Evolutionary conservation across 352 stramenopile genomes (phyloP).

Genomic region (Pythium rhizo-oryzae): DNA sequence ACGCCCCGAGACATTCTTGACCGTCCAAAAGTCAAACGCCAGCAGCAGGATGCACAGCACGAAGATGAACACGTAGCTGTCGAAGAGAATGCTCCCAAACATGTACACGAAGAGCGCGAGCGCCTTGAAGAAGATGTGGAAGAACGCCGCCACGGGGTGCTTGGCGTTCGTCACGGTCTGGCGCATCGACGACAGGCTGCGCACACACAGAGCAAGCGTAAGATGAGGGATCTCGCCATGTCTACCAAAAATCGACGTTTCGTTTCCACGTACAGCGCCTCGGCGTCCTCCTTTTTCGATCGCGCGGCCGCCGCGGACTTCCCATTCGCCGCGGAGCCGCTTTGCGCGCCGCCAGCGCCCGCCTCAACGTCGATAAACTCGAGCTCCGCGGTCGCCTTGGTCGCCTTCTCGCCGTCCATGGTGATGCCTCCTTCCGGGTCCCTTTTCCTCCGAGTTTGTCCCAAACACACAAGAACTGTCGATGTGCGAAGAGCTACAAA

Average conservation of each 20-base stretch:
- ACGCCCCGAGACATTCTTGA: constrained; percentile 93
- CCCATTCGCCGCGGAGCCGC: constrained; percentile 11
- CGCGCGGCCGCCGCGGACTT: constrained; percentile 20
- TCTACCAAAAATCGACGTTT: not conserved
- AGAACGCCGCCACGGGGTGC: constrained; percentile 95
- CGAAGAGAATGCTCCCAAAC: constrained; percentile 89
- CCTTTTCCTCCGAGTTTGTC: constrained; percentile 1
- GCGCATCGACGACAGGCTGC: constrained; percentile 69
- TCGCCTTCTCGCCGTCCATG: constrained; percentile 55
- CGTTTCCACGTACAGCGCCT: constrained; percentile 57
- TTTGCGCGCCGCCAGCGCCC: constrained; percentile 13
- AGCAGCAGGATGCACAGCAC: constrained; percentile 96
- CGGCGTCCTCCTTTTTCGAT: constrained; percentile 43
- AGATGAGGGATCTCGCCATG: not conserved
- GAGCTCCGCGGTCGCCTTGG: constrained; percentile 71
- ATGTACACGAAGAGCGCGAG: constrained; percentile 94
- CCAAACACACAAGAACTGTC: not conserved
- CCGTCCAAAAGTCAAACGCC: constrained; percentile 98
- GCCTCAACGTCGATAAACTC: constrained; percentile 81
- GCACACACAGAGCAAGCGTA: not conserved
- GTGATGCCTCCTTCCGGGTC: not conserved
- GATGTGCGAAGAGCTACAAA: constrained; percentile 10
- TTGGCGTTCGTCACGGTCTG: constrained; percentile 78
- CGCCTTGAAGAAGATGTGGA: constrained; percentile 97
- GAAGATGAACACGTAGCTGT: constrained; percentile 96